These are phyloP conservation scores for Mycena venus DNA, from an alignment of 768 basidiomycete genomes.

Conservation along the genomic window DNA sequence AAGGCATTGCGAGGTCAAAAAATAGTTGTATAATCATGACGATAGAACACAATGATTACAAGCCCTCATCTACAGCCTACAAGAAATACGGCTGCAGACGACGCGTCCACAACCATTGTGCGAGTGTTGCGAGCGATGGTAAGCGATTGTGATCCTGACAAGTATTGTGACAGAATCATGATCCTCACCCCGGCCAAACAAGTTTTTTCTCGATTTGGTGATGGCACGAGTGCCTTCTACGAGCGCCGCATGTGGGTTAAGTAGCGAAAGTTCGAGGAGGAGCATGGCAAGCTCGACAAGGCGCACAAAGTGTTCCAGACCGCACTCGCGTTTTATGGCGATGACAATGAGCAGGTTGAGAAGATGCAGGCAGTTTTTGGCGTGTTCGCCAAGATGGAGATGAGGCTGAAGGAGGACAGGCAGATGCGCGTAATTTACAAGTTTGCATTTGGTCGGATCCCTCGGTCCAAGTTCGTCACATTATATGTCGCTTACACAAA, in stretches of 20 bases:
- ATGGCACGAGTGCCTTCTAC: slow-evolving; percentile 88
- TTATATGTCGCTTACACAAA: slow-evolving; percentile 95
- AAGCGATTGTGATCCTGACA: too few relatives aligned
- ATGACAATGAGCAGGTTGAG: slow-evolving; percentile 92
- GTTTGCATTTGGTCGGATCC: slow-evolving; percentile 96
- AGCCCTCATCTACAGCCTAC: not conserved
- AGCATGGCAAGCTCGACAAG: slow-evolving; percentile 62
- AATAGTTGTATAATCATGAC: not conserved
- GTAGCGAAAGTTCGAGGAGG: slow-evolving; percentile 36
- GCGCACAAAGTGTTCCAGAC: slow-evolving; percentile 92
- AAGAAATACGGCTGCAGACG: not conserved
- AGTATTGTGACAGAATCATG: too few relatives aligned
- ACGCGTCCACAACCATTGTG: too few relatives aligned
- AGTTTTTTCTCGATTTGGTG: too few relatives aligned
- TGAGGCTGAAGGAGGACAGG: slow-evolving; percentile 94
- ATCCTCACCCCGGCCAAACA: too few relatives aligned
- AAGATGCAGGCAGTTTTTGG: slow-evolving; percentile 96
- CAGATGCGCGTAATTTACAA: slow-evolving; percentile 98
- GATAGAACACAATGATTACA: not conserved
- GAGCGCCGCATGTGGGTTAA: slow-evolving; percentile 64
- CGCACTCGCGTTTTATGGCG: slow-evolving; percentile 90
- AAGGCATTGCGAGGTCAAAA: not conserved
- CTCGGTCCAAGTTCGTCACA: slow-evolving; percentile 89
- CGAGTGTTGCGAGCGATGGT: too few relatives aligned
- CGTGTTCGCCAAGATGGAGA: slow-evolving; percentile 98